A percentile compares a stretch with the other conserved stretches of the same genome.
Conservation (phyloP, 805 yeast species). For the Starmerella geochares region DNA sequence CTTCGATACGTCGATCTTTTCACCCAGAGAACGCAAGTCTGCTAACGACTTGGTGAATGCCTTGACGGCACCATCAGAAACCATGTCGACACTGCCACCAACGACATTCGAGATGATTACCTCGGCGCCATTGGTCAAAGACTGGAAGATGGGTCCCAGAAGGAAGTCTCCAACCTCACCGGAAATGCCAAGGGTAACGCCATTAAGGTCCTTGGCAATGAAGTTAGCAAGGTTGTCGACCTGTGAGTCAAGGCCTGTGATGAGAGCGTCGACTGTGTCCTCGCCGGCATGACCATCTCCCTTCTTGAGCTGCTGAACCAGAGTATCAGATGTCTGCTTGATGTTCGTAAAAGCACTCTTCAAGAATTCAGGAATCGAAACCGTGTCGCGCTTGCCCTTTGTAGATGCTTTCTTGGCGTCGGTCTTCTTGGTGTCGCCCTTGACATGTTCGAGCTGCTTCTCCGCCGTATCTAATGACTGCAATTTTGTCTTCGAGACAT, state of each 20-base stretch:
- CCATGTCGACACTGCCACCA: slow-evolving; percentile 26
- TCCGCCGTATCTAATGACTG: slow-evolving; percentile 14
- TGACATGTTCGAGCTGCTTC: slow-evolving; percentile 21
- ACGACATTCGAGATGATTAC: slow-evolving; percentile 26
- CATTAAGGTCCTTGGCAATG: slow-evolving; percentile 16
- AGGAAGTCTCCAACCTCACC: slow-evolving; percentile 26
- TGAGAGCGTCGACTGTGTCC: slow-evolving; percentile 23
- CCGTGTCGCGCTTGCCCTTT: slow-evolving; percentile 13
- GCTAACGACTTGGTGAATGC: slow-evolving; percentile 20
- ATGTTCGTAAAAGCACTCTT: slow-evolving; percentile 22
- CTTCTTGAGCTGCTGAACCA: slow-evolving; percentile 18
- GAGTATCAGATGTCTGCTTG: slow-evolving; percentile 22
- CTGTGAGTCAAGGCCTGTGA: slow-evolving; percentile 32
- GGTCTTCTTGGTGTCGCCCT: slow-evolving; percentile 4
- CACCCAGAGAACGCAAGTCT: slow-evolving; percentile 23
- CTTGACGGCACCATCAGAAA: slow-evolving; percentile 27
- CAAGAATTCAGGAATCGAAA: not conserved
- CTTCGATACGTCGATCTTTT: slow-evolving; percentile 15
- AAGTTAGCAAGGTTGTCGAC: slow-evolving; percentile 28
- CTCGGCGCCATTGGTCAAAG: slow-evolving; percentile 30
- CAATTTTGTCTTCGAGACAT: slow-evolving; percentile 8
- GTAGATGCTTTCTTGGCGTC: slow-evolving; percentile 1
- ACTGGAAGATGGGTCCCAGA: slow-evolving; percentile 28
- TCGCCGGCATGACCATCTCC: slow-evolving; percentile 24
- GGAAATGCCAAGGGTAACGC: slow-evolving; percentile 26